A percentile compares a stretch with the other conserved stretches of the same genome.
Evolutionary conservation across 306 rosid genomes (phyloP).

Genomic region (Hippophae gyantsensis): DNA sequence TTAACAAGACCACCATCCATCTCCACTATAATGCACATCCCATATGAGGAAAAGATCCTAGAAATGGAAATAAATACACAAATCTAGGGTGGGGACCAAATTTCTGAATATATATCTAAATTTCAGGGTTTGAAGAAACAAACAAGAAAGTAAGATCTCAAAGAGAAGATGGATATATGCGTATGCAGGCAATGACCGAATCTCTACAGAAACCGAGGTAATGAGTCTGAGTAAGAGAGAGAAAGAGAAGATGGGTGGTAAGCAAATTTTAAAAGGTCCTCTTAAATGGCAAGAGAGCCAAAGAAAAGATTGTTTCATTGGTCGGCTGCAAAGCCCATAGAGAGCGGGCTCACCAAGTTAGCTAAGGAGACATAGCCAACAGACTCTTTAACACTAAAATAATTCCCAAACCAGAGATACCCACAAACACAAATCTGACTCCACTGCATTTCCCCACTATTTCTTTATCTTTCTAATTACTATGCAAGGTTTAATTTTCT

Average conservation of each 20-base stretch:
- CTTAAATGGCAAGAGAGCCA: conserved; percentile 72
- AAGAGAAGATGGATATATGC: conserved; percentile 31
- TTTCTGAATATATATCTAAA: conserved; percentile 30
- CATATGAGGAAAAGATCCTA: conserved; percentile 13
- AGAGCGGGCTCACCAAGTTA: conserved; percentile 72
- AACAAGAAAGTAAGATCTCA: conserved; percentile 32
- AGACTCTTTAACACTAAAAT: conserved; percentile 55
- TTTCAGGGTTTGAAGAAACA: conserved; percentile 40
- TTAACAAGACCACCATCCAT: conserved; percentile 24
- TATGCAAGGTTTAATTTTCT: conserved; percentile 42
- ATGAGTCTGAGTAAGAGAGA: conserved; percentile 50
- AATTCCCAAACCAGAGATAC: conserved; percentile 54
- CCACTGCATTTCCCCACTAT: conserved; percentile 62
- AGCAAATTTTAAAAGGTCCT: conserved; percentile 52
- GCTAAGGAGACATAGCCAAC: conserved; percentile 79
- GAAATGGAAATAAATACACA: conserved; percentile 25
- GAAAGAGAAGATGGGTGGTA: conserved; percentile 30
- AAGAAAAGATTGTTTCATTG: conserved; percentile 83
- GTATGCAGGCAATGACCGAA: conserved; percentile 33
- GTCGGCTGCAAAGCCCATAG: conserved; percentile 96
- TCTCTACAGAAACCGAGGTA: conserved; percentile 70
- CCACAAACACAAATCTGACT: conserved; percentile 76
- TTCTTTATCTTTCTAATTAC: conserved; percentile 43
- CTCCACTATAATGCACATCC: conserved; percentile 12
- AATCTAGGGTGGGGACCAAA: conserved; percentile 34